These are phyloP conservation scores for Rhodotorula sp. DNA, from an alignment of 1,284 basidiomycete species.

Conservation along the genomic window DNA sequence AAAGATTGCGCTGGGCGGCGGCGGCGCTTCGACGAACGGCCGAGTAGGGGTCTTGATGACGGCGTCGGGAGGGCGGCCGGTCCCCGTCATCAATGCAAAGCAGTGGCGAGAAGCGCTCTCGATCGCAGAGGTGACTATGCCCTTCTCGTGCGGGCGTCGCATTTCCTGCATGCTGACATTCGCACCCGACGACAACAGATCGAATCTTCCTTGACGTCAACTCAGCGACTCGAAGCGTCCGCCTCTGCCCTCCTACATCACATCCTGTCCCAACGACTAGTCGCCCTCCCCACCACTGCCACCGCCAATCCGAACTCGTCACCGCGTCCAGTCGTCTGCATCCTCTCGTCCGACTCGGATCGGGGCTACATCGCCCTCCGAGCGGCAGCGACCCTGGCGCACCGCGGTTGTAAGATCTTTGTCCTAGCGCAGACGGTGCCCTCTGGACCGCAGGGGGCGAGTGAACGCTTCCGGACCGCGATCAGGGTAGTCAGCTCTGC, in stretches of 20 bases:
- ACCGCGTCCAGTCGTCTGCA: constrained; percentile 19
- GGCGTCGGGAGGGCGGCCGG: not conserved
- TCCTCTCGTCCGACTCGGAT: constrained; percentile 22
- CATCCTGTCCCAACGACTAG: constrained; percentile 11
- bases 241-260: constrained; percentile 33
- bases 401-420: constrained; percentile 27
- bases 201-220: constrained; percentile 38
- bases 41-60: not conserved
- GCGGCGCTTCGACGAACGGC: not conserved
- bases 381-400: constrained; percentile 14
- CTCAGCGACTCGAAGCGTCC: constrained; percentile 39
- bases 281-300: constrained; percentile 1
- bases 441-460: not conserved
- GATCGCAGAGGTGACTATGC: constrained; percentile 33
- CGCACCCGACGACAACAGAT: constrained; percentile 24
- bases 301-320: not conserved
- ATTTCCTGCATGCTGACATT: no score
- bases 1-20: not conserved
- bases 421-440: constrained; percentile 2
- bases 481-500: constrained; percentile 26
- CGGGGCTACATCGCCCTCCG: constrained; percentile 23
- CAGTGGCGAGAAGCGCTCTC: constrained; percentile 40
- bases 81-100: constrained; percentile 23
- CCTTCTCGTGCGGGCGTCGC: no score
- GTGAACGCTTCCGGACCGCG: constrained; percentile 15